Evolutionary conservation across 192 early-diverging fungal genomes (phyloP), one percentile per base, ranked within the genome.

Genomic region (Podochytrium sp.): DNA sequence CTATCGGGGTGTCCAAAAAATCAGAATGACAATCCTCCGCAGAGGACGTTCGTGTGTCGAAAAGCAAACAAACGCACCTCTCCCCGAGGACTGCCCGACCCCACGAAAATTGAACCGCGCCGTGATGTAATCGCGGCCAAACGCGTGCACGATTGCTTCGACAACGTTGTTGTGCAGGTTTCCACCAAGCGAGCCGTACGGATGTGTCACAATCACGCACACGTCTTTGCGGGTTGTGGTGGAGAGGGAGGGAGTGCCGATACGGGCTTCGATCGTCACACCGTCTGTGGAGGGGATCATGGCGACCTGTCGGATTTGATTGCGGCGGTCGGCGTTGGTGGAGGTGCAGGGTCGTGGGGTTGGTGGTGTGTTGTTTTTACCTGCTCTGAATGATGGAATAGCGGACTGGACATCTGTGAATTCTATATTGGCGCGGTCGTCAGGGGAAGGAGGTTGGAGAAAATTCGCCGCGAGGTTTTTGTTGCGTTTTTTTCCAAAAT

Each of bases 21-120:
- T n/a, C 55, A 49, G 47, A 49, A 49, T 14, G 12, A 49, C 12
- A 49, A 49, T n/a, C 12, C 47, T 20, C 10, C 32, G 29, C 32
- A 18, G 10, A 42, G n/a, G 14, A 35, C 10, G n/a, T 40, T 41
- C 32, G 27, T 34, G 35, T 51, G 4, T 37, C 49, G 27, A 66
- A n/a, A n/a, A n/a, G n/a, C 41, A 12, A 42, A 38, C 16, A 56
- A 29, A 60, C 20, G 47, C 32, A 63, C 40, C 64, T 55, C 74
- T 39, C 5, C 74, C 64, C 16, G 74, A 47, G 33, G 49, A 55
- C 35, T 47, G 38, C 14, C 74, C 74, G 2, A 75, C 74, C n/a
- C 74, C 74, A 7, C 74, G 32, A 58, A 75, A 75, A 55, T 75
- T 75, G 55, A 75, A 75, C 20, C 74, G 63, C 25, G 58, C 56